These are phyloP conservation scores for Starmerella sp. DNA, from an alignment of 805 yeast species.

Conservation along the genomic window DNA sequence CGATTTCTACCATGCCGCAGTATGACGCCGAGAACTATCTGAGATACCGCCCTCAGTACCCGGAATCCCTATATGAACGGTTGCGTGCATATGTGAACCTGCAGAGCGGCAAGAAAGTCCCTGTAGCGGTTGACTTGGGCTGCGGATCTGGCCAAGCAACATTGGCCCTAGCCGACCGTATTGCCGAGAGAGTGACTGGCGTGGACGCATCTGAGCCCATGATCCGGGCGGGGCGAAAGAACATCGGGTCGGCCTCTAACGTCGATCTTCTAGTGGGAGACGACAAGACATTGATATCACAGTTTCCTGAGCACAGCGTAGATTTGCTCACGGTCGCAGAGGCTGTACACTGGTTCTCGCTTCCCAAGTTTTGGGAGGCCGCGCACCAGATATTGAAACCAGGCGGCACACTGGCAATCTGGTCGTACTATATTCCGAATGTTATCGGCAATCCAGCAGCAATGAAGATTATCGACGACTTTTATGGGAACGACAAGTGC, in stretches of 20 bases:
- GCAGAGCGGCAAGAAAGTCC: conserved; percentile 18
- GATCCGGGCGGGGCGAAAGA: conserved; percentile 38
- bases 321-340: conserved; percentile 71
- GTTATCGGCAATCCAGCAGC: conserved; percentile 43
- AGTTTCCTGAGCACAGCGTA: conserved; percentile 32
- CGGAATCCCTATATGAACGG: conserved; percentile 37
- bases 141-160: conserved; percentile 75
- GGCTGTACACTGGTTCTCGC: conserved; percentile 75
- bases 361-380: conserved; percentile 40
- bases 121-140: conserved; percentile 54
- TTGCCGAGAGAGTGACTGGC: conserved; percentile 46
- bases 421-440: conserved; percentile 71
- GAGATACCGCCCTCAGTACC: conserved; percentile 57
- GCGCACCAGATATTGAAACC: conserved; percentile 41
- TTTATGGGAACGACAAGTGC: conserved; percentile 36
- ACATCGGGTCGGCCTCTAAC: background rate
- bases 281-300: conserved; percentile 22
- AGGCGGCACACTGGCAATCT: conserved; percentile 59
- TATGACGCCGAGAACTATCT: conserved; percentile 47
- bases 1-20: conserved; percentile 24
- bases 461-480: conserved; percentile 41
- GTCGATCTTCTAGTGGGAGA: conserved; percentile 17
- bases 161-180: conserved; percentile 37
- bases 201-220: conserved; percentile 49
- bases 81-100: conserved; percentile 30